Base-by-base conservation (phyloP, 371 early-diverging fungal species). In the Lichtheimia ornata region DNA sequence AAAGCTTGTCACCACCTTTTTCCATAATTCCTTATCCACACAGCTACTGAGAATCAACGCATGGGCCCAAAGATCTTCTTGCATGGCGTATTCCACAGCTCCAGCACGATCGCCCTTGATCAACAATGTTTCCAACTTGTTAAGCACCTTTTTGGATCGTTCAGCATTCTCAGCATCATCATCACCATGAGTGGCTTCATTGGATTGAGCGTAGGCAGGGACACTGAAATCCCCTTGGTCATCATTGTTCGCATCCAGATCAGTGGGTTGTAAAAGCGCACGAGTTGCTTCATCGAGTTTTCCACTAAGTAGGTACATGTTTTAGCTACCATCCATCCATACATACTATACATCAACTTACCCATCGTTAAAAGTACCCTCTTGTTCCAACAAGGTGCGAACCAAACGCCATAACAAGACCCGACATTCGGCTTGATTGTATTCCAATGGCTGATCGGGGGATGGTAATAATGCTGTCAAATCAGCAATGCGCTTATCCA, bases 21-120 rank as follows among this genome's bases (percentile, higher is more conserved):
- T 84, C 90, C 95, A 97, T 0, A 87, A 71, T 18, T 91, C 91
- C 65, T 89, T 88, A 64, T 89, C 87, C 4, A 92, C 88, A 59
- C 92, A 89, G 59, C 94, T 95, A 45, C 94, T 87, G 65, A 97
- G 89, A 7, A 95, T 86, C 22, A 96, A 79, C 5, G 96, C 97
- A 71, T 97, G 95, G 0, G 91, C 82, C 96, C 96, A 97, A 52
- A 94, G 64, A 52, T 84, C 84, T 41, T 85, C 79, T 49, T 79
- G 79, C 56, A 91, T 80, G 0, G 94, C 91, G 54, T 84, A 76
- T 6, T 85, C 78, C 14, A 93, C 91, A 1, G 97, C 95, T 0
- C 76, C 89, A 25, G 70, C 58, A 14, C 92, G 88, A 64, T 94
- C 88, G 3, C 96, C 95, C 13, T 79, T 69, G 41, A 93, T 69